These are phyloP conservation scores for Penicillium psychrosexuale DNA, from an alignment of 2,329 filamentous ascomycete species.

Conservation along the genomic window DNA sequence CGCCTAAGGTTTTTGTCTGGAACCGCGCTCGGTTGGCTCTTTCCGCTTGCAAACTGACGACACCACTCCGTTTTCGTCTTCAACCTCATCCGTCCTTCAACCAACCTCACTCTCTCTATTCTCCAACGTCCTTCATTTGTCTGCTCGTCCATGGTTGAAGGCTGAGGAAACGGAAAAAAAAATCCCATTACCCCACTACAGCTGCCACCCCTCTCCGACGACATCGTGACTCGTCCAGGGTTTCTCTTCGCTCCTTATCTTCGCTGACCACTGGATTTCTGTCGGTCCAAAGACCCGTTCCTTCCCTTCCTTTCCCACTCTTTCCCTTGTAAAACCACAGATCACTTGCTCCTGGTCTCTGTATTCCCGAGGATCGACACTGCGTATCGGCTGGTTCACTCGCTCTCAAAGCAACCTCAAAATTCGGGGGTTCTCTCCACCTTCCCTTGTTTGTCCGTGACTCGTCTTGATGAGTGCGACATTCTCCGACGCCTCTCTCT, in stretches of 20 bases:
- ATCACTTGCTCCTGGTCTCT: slow-evolving; percentile 16
- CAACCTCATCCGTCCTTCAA: neutral
- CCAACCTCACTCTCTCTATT: neutral
- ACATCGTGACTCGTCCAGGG: slow-evolving; percentile 24
- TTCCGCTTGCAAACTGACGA: slow-evolving; percentile 39
- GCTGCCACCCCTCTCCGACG: slow-evolving; percentile 16
- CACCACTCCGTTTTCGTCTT: slow-evolving; percentile 35
- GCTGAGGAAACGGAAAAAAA: slow-evolving; percentile 5
- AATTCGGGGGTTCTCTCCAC: slow-evolving; percentile 12
- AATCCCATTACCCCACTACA: slow-evolving; percentile 18
- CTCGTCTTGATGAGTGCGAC: slow-evolving; percentile 44
- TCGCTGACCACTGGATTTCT: slow-evolving; percentile 5
- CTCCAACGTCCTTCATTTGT: neutral
- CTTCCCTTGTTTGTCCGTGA: slow-evolving; percentile 19
- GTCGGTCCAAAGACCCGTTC: slow-evolving; percentile 27
- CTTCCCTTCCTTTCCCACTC: slow-evolving; percentile 12
- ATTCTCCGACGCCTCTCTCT: slow-evolving; percentile 41
- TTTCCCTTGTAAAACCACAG: slow-evolving; percentile 23
- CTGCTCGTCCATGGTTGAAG: slow-evolving; percentile 19
- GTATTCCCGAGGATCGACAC: slow-evolving; percentile 15
- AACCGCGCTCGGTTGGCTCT: slow-evolving; percentile 29
- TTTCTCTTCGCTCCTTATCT: slow-evolving; percentile 6
- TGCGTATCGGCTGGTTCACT: slow-evolving; percentile 26
- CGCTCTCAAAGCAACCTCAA: slow-evolving; percentile 2
- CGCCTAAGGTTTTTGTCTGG: slow-evolving; percentile 32